phyloP scores from a whole-genome alignment of 1,139 yeast genomes.

The Taiozyma sp. region DNA sequence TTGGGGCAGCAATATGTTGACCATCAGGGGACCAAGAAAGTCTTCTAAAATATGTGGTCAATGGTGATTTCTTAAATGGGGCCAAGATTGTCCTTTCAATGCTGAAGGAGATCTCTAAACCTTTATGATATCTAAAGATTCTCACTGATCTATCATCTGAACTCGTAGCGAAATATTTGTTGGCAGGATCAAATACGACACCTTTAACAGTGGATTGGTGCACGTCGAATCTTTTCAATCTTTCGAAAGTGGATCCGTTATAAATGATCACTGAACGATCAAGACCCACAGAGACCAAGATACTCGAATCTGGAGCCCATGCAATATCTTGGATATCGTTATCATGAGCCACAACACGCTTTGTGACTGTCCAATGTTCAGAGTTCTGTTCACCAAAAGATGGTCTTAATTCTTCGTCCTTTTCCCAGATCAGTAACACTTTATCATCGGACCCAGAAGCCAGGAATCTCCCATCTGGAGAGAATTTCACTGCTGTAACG shows the following conservation, averaged over 20 bases:
- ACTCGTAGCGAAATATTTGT: slow-evolving; percentile 94
- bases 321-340: slow-evolving; percentile 96
- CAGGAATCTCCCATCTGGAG: slow-evolving; percentile 85
- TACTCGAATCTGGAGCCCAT: slow-evolving; percentile 94
- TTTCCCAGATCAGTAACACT: slow-evolving; percentile 88
- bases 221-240: slow-evolving; percentile 81
- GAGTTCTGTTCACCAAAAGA: slow-evolving; percentile 59
- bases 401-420: slow-evolving; percentile 58
- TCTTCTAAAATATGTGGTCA: slow-evolving; percentile 87
- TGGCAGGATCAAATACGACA: slow-evolving; percentile 95
- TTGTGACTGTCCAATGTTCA: slow-evolving; percentile 92
- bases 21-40: slow-evolving; percentile 99
- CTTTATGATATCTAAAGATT: slow-evolving; percentile 78
- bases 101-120: slow-evolving; percentile 76
- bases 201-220: slow-evolving; percentile 97
- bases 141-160: slow-evolving; percentile 92
- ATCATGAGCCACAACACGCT: slow-evolving; percentile 91
- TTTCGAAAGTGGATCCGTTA: slow-evolving; percentile 91
- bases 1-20: slow-evolving; percentile 92
- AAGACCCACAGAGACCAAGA: slow-evolving; percentile 88
- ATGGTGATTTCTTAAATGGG: slow-evolving; percentile 86
- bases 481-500: slow-evolving; percentile 86
- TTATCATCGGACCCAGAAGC: slow-evolving; percentile 97
- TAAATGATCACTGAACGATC: slow-evolving; percentile 90
- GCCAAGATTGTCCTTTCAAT: slow-evolving; percentile 78